Conservation (phyloP, 306 rosid genomes). For the Cicer cuneatum region DNA sequence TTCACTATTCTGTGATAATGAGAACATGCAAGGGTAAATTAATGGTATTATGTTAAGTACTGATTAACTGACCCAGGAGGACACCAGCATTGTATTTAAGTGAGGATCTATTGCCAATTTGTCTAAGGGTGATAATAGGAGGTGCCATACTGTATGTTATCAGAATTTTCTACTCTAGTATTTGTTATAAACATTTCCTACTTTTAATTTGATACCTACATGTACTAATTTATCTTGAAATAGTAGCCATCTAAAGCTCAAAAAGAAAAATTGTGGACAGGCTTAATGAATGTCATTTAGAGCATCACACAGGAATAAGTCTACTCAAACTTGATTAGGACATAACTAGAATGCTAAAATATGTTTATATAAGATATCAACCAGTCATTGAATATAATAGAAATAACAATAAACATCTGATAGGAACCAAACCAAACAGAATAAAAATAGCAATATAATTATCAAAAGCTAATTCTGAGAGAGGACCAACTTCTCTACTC, state of each 20-base stretch:
- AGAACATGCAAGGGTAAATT: too few relatives aligned
- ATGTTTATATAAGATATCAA: neutral
- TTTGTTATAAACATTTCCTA: too few relatives aligned
- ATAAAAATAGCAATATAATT: neutral
- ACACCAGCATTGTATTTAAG: too few relatives aligned
- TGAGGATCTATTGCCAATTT: too few relatives aligned
- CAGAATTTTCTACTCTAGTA: too few relatives aligned
- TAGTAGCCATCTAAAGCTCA: neutral
- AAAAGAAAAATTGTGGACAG: neutral
- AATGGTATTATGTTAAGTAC: too few relatives aligned
- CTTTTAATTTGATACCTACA: too few relatives aligned
- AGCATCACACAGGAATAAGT: neutral
- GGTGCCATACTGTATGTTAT: too few relatives aligned
- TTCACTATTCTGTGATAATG: too few relatives aligned
- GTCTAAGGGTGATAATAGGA: too few relatives aligned
- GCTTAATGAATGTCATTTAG: neutral
- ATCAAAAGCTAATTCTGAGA: neutral
- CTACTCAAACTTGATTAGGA: neutral
- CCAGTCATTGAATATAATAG: neutral
- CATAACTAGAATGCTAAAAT: neutral
- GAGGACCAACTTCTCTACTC: neutral
- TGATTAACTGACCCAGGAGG: too few relatives aligned
- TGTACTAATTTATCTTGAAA: neutral
- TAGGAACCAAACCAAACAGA: neutral
- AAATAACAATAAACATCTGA: neutral